Conservation (phyloP, 2,329 filamentous ascomycete genomes). For the Monosporascus sp. region DNA sequence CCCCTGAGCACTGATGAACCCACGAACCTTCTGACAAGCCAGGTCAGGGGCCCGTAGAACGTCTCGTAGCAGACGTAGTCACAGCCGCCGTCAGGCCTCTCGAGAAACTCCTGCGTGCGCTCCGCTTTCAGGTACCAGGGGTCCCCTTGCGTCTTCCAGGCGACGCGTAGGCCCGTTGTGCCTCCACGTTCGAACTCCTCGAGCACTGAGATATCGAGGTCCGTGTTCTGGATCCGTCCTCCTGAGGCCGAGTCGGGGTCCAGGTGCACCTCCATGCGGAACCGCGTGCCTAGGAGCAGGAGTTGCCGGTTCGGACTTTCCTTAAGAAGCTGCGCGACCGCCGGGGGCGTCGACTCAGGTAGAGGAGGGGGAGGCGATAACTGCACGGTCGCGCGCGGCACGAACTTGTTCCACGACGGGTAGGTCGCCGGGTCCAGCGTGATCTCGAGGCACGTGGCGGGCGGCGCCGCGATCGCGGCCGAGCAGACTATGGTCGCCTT, state of each 20-base stretch:
- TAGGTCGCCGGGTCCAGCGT: constrained; percentile 27
- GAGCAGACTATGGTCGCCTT: constrained; percentile 26
- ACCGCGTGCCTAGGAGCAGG: constrained; percentile 26
- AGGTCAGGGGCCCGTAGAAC: constrained; percentile 35
- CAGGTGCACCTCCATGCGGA: constrained; percentile 30
- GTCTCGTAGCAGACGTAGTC: constrained; percentile 41
- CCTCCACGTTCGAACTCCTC: constrained; percentile 25
- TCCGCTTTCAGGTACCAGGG: constrained; percentile 31
- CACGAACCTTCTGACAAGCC: constrained; percentile 27
- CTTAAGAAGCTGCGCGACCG: constrained; percentile 12
- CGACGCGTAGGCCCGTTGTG: constrained; percentile 31
- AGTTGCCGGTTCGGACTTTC: constrained; percentile 10
- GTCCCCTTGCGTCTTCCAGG: constrained; percentile 31
- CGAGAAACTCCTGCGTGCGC: constrained; percentile 39
- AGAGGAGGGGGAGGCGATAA: constrained; percentile 4
- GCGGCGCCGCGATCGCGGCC: constrained; percentile 28
- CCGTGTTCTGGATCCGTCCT: constrained; percentile 5
- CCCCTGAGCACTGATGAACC: constrained; percentile 27
- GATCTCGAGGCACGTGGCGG: constrained; percentile 24
- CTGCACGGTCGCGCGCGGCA: constrained; percentile 22
- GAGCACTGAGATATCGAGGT: constrained; percentile 25
- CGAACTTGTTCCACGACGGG: constrained; percentile 32
- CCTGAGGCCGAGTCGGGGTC: constrained; percentile 15
- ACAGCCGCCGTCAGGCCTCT: constrained; percentile 24
- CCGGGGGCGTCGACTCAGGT: constrained; percentile 4